A percentile compares a stretch with the other conserved stretches of the same genome.
Conservation (phyloP, 495 filamentous ascomycete species). For the Neurospora intermedia region DNA sequence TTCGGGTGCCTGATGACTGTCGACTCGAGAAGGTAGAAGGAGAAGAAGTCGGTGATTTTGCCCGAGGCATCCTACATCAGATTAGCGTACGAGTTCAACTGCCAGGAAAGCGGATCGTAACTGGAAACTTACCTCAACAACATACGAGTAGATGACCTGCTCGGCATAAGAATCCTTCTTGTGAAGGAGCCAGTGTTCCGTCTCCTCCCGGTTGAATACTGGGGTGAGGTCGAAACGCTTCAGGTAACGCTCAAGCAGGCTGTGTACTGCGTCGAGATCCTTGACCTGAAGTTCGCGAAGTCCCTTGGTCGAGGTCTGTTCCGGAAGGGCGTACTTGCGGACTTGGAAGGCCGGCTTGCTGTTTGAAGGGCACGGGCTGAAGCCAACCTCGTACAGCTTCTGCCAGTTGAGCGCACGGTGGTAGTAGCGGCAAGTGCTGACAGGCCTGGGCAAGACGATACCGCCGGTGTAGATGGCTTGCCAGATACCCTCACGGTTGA, state of each 20-base stretch:
- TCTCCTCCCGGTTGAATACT: constrained; percentile 64
- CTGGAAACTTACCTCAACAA: constrained; percentile 56
- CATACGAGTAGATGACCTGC: constrained; percentile 84
- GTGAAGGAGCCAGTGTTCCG: constrained; percentile 80
- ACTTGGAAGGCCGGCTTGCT: constrained; percentile 77
- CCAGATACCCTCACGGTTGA: constrained; percentile 71
- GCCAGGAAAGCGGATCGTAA: not conserved
- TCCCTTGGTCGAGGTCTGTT: constrained; percentile 55
- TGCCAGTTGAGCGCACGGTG: constrained; percentile 89
- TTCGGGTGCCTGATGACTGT: constrained; percentile 74
- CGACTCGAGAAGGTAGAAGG: constrained; percentile 90
- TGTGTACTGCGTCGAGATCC: constrained; percentile 67
- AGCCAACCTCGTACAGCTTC: constrained; percentile 88
- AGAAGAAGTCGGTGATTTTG: constrained; percentile 92
- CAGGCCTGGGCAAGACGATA: constrained; percentile 76
- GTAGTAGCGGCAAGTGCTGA: constrained; percentile 88
- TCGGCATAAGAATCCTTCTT: constrained; percentile 48
- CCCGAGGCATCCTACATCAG: constrained; percentile 32
- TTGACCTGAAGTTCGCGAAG: constrained; percentile 70
- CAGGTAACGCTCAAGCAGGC: constrained; percentile 67
- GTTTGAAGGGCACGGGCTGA: constrained; percentile 68
- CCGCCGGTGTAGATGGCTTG: constrained; percentile 95
- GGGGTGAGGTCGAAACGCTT: constrained; percentile 75
- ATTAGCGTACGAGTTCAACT: not conserved
- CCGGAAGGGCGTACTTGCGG: constrained; percentile 66